Evolutionary conservation across 176 grass and related monocot species (phyloP).

Genomic region (Alloteropsis semialata): DNA sequence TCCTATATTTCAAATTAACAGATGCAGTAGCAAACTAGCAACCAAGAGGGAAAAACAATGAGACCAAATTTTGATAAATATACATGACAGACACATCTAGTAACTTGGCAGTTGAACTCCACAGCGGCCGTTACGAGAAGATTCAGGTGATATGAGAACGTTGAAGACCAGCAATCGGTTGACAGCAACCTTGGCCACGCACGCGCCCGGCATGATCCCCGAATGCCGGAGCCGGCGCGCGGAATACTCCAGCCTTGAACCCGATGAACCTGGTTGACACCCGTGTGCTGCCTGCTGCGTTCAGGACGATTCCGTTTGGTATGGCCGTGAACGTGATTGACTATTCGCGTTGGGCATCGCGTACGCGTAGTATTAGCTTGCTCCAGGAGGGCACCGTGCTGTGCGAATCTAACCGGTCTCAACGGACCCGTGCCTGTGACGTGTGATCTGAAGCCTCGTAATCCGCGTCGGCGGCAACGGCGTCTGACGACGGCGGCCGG

Average conservation of each 20-base stretch:
- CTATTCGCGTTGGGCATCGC: no score
- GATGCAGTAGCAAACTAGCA: no score
- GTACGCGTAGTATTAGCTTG: no score
- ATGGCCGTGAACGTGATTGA: no score
- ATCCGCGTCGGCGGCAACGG: no score
- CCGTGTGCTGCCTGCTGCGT: neutral
- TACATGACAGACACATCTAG: neutral
- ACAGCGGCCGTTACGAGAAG: neutral
- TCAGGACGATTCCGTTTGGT: neutral
- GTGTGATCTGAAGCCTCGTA: no score
- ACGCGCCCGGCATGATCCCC: neutral
- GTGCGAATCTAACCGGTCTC: no score
- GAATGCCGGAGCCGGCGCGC: neutral
- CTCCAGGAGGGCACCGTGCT: no score
- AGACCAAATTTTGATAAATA: neutral
- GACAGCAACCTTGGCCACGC: neutral
- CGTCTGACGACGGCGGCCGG: no score
- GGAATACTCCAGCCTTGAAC: neutral
- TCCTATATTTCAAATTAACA: no score
- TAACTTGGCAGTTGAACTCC: neutral
- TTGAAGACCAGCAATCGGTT: neutral
- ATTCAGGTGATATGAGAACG: neutral
- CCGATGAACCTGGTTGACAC: neutral
- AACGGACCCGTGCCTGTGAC: no score
- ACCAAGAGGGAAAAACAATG: neutral